Evolutionary conservation across 1,284 basidiomycete genomes (phyloP), one percentile per base, ranked within the genome.

Genomic region (Melampsora larici-populina): DNA sequence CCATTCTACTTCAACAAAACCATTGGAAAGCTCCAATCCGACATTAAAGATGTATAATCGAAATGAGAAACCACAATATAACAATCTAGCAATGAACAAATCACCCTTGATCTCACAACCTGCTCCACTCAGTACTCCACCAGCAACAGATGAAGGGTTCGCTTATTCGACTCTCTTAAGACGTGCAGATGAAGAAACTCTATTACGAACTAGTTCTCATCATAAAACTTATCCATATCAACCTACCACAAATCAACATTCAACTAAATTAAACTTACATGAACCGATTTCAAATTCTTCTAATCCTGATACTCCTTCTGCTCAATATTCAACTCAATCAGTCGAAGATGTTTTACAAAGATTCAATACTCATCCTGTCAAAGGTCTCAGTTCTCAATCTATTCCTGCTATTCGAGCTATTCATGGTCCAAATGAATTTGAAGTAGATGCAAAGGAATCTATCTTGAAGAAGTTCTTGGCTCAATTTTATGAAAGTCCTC

Each of bases 371-470:
- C 89, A 90, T 3, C 82, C 86, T 7, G 85, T 86, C 0, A 83
- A 85, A 40, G 94, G 94, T 18, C 86, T 97, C 1, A 83, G 89
- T 0, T 86, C 87, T 21, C 84, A 88, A n/a, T 86, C 89, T 60
- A 87, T 96, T 26, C 86, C 89, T 1, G 85, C 87, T n/a, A 86
- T 95, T 26, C 87, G 90, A 46, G 87, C 87, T 36, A 86, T 86
- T 5, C 89, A 92, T 80, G 94, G 94, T 1, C 93, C 93, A 83
- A 98, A 98, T 85, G 95, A 98, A 84, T 97, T 98, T 82, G 89
- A 92, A 1, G 92, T 97, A n/a, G 88, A 89, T 0, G 86, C 90
- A 0, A 89, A 91, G 0, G 93, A 97, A 82, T 90, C 92, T 1
- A 84, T 91, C 3, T 86, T 90, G 78, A 85, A 93, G 83, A 97